Conservation (phyloP, 371 early-diverging fungal species). For the Sporodiniella umbellata region DNA sequence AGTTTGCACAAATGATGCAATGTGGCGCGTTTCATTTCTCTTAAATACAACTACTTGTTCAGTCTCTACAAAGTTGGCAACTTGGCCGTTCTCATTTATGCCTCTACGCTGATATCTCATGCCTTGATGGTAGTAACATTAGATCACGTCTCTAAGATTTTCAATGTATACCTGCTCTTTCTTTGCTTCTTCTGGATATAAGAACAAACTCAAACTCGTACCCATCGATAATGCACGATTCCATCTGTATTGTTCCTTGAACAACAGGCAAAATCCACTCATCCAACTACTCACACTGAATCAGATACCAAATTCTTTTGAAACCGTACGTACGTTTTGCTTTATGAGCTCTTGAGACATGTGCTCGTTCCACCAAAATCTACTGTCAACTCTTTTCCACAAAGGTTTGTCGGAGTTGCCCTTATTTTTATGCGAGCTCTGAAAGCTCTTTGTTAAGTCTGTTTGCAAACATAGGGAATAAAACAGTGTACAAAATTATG, state of each 20-base stretch:
- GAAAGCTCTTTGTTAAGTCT: constrained; percentile 47
- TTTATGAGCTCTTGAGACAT: constrained; percentile 45
- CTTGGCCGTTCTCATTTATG: constrained; percentile 58
- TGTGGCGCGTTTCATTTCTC: constrained; percentile 47
- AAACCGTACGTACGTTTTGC: constrained; percentile 28
- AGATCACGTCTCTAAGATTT: background rate
- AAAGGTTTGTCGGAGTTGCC: constrained; percentile 17
- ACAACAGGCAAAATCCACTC: constrained; percentile 63
- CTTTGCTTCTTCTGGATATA: constrained; percentile 56
- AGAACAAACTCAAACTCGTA: constrained; percentile 55
- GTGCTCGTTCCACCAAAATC: constrained; percentile 73
- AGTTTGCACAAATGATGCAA: constrained; percentile 64
- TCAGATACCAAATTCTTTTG: background rate
- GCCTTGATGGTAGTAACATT: constrained; percentile 20
- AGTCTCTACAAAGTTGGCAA: constrained; percentile 74
- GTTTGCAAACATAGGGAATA: background rate
- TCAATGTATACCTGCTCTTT: constrained; percentile 48
- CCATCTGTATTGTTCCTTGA: constrained; percentile 69
- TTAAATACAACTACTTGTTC: constrained; percentile 50
- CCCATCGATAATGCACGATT: constrained; percentile 58
- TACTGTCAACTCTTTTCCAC: constrained; percentile 33
- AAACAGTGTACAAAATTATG: background rate
- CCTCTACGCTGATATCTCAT: constrained; percentile 68
- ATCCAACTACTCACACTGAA: constrained; percentile 36
- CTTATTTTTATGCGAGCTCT: constrained; percentile 27